Evolutionary conservation across 176 grass and related monocot species (phyloP).

Genomic region (Leersia perrieri): DNA sequence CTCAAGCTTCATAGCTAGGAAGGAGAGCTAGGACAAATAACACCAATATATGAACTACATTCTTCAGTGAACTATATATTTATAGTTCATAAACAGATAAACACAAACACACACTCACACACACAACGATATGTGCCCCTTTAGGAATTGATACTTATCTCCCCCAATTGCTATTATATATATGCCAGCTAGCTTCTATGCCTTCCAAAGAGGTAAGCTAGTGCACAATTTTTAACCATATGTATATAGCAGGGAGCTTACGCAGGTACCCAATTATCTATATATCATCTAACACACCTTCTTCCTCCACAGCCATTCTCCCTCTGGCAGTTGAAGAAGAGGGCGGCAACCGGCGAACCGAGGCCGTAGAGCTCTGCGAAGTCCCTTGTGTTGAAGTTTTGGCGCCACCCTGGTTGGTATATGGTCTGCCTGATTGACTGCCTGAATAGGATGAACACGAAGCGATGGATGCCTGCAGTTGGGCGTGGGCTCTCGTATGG

Average conservation of each 20-base stretch:
- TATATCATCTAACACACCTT: conserved; percentile 63
- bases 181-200: background rate
- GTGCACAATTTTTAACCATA: background rate
- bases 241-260: background rate
- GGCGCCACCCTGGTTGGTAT: conserved; percentile 69
- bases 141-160: background rate
- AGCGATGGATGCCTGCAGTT: conserved; percentile 77
- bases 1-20: background rate
- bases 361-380: conserved; percentile 69
- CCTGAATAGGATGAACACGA: conserved; percentile 80
- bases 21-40: conserved; percentile 11
- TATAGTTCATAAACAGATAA: background rate
- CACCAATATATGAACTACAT: conserved; percentile 5
- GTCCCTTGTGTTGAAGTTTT: conserved; percentile 83
- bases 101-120: background rate
- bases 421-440: conserved; percentile 64
- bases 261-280: background rate
- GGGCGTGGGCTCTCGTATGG: conserved; percentile 79
- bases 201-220: background rate
- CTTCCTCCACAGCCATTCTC: conserved; percentile 90
- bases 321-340: conserved; percentile 94
- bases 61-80: conserved; percentile 8
- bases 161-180: background rate
- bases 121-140: background rate
- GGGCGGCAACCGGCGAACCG: conserved; percentile 56